A percentile compares a stretch with the other conserved stretches of the same genome.
phyloP scores from a whole-genome alignment of 192 early-diverging fungal species.

The Diversispora eburnea region DNA sequence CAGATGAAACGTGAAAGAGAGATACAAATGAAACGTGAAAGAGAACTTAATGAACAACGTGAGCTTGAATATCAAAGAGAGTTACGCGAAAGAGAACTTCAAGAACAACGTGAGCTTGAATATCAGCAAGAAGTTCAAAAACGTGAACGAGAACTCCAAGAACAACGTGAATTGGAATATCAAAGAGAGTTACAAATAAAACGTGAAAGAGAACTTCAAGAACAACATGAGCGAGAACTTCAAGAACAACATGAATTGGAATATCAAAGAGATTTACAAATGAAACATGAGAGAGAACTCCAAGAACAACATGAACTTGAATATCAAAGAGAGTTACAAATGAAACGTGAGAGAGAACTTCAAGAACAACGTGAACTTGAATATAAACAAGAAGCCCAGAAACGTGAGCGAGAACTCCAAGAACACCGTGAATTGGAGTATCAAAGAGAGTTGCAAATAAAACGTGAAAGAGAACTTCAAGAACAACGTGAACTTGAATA shows the following conservation, averaged over 20 bases:
- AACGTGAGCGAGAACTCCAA: conserved; percentile 2
- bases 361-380: conserved; percentile 13
- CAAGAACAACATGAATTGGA: conserved; percentile 8
- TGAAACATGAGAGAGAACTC: neutral
- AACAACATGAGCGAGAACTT: conserved; percentile 4
- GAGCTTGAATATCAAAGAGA: neutral
- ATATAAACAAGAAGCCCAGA: conserved; percentile 3
- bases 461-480: neutral
- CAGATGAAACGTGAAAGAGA: neutral
- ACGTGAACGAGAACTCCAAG: conserved; percentile 13
- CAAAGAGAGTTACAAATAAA: neutral
- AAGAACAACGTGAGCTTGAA: conserved; percentile 12
- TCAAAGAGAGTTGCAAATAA: neutral
- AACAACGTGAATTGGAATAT: neutral
- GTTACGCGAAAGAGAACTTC: neutral
- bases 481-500: neutral
- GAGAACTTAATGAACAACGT: neutral
- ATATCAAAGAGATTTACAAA: no score
- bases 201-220: neutral
- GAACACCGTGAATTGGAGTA: neutral
- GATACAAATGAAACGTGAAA: neutral
- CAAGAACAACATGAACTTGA: conserved; percentile 16
- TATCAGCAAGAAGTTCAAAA: neutral
- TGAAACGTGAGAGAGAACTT: conserved; percentile 10
- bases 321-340: neutral